Evolutionary conservation across 768 basidiomycete genomes (phyloP).

Genomic region (Auricularia auricula-judae): DNA sequence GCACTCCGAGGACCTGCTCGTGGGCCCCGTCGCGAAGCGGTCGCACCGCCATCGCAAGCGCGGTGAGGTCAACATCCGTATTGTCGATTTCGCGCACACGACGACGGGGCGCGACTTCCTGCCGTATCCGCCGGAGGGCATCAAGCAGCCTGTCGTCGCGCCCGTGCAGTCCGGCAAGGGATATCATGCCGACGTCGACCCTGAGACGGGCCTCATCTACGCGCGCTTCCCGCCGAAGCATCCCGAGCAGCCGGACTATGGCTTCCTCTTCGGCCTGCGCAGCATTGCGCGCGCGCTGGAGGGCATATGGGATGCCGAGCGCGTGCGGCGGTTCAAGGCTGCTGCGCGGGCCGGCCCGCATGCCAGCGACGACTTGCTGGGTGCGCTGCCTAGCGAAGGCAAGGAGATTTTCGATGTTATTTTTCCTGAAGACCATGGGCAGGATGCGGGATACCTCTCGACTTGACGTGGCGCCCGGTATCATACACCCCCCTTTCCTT

Average conservation of each 20-base stretch:
- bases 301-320: constrained; percentile 81
- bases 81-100: constrained; percentile 98
- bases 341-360: constrained; percentile 45
- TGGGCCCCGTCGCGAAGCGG: constrained; percentile 55
- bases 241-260: constrained; percentile 80
- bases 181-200: constrained; percentile 74
- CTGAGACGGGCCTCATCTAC: constrained; percentile 70
- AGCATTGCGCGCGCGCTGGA: constrained; percentile 67
- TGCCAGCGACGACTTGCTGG: constrained; percentile 35
- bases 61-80: constrained; percentile 89
- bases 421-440: constrained; percentile 24
- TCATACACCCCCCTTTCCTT: background rate
- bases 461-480: background rate
- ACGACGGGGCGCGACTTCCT: constrained; percentile 91
- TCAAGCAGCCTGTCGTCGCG: constrained; percentile 7
- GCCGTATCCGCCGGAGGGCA: constrained; percentile 38
- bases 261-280: constrained; percentile 86
- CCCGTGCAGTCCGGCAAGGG: constrained; percentile 47
- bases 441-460: background rate
- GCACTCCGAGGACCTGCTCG: constrained; percentile 69
- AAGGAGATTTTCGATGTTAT: constrained; percentile 74
- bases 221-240: constrained; percentile 94
- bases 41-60: constrained; percentile 50
- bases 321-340: constrained; percentile 53
- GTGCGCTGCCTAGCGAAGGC: constrained; percentile 56